These are phyloP conservation scores for Artemisia argyi DNA, from an alignment of 129 eudicot species.

Conservation along the genomic window DNA sequence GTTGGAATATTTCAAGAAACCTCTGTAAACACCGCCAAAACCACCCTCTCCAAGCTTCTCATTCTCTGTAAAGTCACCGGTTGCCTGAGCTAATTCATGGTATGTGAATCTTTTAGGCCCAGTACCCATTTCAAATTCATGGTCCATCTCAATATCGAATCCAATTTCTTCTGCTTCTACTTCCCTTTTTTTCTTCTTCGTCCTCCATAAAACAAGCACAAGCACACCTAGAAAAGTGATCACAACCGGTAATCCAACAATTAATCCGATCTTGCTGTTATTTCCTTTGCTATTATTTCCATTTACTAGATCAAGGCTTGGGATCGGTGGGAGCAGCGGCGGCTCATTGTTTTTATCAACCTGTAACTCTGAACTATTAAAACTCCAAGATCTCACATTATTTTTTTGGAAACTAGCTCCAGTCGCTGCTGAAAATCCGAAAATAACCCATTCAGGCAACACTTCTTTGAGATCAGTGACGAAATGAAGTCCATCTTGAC, in stretches of 20 bases:
- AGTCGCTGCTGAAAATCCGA: too few species aligned
- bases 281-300: too few species aligned
- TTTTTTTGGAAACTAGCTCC: too few species aligned
- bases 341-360: not conserved
- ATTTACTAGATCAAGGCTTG: too few species aligned
- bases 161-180: not conserved
- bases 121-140: too few species aligned
- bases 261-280: not conserved
- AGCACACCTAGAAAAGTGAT: too few species aligned
- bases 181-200: not conserved
- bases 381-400: slow-evolving; percentile 33
- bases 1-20: too few species aligned
- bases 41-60: too few species aligned
- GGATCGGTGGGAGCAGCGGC: not conserved
- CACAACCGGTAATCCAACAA: not conserved
- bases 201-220: not conserved
- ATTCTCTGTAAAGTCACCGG: too few species aligned
- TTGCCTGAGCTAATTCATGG: too few species aligned
- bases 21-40: too few species aligned
- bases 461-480: slow-evolving; percentile 28
- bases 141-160: not conserved
- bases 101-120: too few species aligned
- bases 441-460: slow-evolving; percentile 28
- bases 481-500: slow-evolving; percentile 18
- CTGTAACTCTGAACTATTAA: slow-evolving; percentile 17